Evolutionary conservation across 345 rosid genomes (phyloP), one percentile per base, ranked within the genome.

Genomic region (Salix suchowensis): DNA sequence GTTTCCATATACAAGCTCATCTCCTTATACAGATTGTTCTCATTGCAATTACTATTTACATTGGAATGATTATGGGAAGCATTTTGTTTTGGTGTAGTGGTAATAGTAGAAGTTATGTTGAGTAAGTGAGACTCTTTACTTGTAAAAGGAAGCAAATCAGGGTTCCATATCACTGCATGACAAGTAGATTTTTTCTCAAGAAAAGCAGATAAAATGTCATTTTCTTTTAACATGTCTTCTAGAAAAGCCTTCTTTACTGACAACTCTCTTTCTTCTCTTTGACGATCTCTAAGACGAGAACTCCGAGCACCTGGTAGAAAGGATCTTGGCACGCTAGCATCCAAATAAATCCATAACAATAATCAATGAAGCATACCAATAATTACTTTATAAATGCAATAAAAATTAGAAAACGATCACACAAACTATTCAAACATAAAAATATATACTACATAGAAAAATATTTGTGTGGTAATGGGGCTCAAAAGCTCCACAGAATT

Each of bases 221-320:
- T 96, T 87, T 92, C 94, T 62, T 77, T 82, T 82, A 89, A 72
- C 79, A 96, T 84, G 82, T 96, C 99, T 81, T 92, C 93, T 66
- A 96, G 82, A 83, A 96, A 96, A 72, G 98, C 97, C 82, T 86
- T 91, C 83, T 92, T 96, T 67, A 96, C 97, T 65, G 91, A 88
- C 75, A 89, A 76, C 87, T 96, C 99, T 78, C 97, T 88, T 75
- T 91, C 97, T 86, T 94, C 98, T 85, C 87, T 92, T 67, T 81
- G 92, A 70, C 98, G 97, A 82, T 94, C 97, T 85, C 97, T 92
- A 68, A 91, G 86, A 39, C 99, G 93, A 80, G 99, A 96, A 89
- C 91, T 90, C 69, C 98, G 97, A 76, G 91, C 96, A 74, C 99
- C 99, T 70, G 97, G 98, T 69, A 96, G 85, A 72, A 96, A 78